Evolutionary conservation across 306 rosid genomes (phyloP).

Genomic region (Senna siamea): DNA sequence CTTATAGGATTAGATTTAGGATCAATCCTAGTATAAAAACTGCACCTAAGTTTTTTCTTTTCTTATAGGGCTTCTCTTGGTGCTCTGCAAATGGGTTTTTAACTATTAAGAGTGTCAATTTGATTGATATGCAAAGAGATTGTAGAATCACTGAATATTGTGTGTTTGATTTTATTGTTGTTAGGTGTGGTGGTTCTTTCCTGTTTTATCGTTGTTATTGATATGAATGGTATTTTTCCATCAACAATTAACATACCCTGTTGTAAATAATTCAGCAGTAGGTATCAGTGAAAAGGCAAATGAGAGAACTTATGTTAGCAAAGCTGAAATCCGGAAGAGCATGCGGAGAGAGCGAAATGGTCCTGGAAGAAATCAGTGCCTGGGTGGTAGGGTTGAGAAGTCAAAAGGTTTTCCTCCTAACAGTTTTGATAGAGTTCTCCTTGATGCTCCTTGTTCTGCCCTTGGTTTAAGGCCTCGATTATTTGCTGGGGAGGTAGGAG

Average conservation of each 20-base stretch:
- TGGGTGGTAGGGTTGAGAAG: constrained; percentile 75
- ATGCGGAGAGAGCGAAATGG: constrained; percentile 72
- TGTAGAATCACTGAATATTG: constrained; percentile 12
- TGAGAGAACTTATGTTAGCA: constrained; percentile 64
- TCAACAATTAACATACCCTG: constrained; percentile 14
- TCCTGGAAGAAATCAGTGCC: constrained; percentile 80
- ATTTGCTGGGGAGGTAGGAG: constrained; percentile 83
- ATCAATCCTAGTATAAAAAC: too few relatives aligned
- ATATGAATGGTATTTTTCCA: constrained; percentile 34
- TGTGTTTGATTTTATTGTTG: constrained; percentile 20
- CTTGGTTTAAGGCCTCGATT: constrained; percentile 94
- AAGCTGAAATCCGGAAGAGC: constrained; percentile 75
- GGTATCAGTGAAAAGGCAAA: constrained; percentile 54
- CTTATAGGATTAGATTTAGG: too few relatives aligned
- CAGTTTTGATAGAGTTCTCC: constrained; percentile 97
- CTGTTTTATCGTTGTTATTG: constrained; percentile 22
- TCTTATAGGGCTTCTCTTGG: too few relatives aligned
- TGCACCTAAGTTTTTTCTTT: too few relatives aligned
- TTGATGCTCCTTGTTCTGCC: constrained; percentile 98
- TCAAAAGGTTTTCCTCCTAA: constrained; percentile 83
- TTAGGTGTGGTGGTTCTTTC: constrained; percentile 26
- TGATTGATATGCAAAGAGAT: too few relatives aligned
- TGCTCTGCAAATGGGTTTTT: too few relatives aligned
- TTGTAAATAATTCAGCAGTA: constrained; percentile 46
- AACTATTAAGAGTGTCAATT: too few relatives aligned